Evolutionary conservation across 2,329 filamentous ascomycete species (phyloP).

Genomic region (Calonectria fujianensis): DNA sequence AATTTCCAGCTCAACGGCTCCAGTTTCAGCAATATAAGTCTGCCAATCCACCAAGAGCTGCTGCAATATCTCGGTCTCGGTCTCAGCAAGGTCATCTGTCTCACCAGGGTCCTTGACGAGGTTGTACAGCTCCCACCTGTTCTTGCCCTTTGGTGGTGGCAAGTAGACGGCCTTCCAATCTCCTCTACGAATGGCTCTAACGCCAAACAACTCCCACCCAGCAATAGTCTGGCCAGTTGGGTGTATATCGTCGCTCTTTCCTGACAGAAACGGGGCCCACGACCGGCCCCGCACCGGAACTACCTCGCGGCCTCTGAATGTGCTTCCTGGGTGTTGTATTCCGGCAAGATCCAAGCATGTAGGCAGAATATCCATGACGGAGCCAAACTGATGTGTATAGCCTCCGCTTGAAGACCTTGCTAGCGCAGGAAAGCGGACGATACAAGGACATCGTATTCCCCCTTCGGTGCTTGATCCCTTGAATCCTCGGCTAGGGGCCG

Average conservation of each 20-base stretch:
- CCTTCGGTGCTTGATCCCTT: conserved; percentile 6
- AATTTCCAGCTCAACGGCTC: conserved; percentile 32
- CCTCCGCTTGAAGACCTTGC: background rate
- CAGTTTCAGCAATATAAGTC: conserved; percentile 36
- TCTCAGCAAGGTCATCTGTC: conserved; percentile 25
- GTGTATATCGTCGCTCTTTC: background rate
- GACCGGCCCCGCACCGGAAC: conserved; percentile 2
- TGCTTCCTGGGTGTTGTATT: background rate
- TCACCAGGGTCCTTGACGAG: conserved; percentile 36
- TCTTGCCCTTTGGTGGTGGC: conserved; percentile 48
- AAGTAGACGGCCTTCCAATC: conserved; percentile 76
- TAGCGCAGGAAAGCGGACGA: conserved; percentile 1
- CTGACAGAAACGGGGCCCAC: background rate
- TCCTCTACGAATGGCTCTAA: conserved; percentile 70
- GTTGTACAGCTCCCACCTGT: conserved; percentile 42
- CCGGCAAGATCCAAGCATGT: background rate
- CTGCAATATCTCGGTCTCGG: conserved; percentile 14
- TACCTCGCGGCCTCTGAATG: background rate
- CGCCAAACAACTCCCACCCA: conserved; percentile 75
- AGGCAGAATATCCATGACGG: conserved; percentile 9
- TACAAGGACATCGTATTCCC: conserved; percentile 1
- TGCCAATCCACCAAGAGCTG: conserved; percentile 39
- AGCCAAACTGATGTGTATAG: background rate
- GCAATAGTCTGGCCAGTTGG: conserved; percentile 53
- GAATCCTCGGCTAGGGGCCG: background rate